Conservation (phyloP, 257 asterid genomes). For the Rehmannia glutinosa region DNA sequence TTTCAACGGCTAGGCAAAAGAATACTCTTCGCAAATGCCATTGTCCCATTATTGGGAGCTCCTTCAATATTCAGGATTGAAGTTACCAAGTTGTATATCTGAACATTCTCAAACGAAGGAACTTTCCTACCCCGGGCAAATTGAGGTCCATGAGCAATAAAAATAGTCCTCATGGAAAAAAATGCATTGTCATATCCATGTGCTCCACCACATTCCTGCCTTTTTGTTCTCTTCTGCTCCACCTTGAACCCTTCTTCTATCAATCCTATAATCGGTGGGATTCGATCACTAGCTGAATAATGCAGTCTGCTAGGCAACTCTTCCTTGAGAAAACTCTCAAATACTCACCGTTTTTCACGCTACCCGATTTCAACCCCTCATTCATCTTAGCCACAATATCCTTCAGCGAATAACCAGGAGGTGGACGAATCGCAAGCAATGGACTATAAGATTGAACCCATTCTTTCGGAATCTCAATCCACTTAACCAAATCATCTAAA, state of each 20-base stretch:
- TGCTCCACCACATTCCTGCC: no score
- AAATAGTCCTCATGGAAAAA: constrained; percentile 75
- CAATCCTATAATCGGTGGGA: no score
- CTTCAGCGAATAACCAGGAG: constrained; percentile 21
- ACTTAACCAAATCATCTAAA: constrained; percentile 48
- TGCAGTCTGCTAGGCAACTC: no score
- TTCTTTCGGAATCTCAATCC: constrained; percentile 47
- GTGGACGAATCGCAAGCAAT: constrained; percentile 54
- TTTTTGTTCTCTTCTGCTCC: no score
- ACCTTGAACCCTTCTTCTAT: no score
- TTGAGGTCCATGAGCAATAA: constrained; percentile 72
- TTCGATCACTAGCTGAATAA: no score
- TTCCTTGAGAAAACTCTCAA: constrained; percentile 55
- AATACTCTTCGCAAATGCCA: constrained; percentile 37
- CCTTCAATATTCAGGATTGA: constrained; percentile 48
- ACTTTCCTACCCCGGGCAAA: constrained; percentile 53
- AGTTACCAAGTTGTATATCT: constrained; percentile 67
- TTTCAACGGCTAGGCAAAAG: constrained; percentile 45
- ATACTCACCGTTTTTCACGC: constrained; percentile 47
- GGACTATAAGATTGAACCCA: no score
- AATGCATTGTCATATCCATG: constrained; percentile 73
- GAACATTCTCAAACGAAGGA: constrained; percentile 66
- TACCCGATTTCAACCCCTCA: constrained; percentile 58
- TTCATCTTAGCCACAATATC: constrained; percentile 61
- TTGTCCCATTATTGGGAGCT: constrained; percentile 63